phyloP scores from a whole-genome alignment of 1,139 yeast genomes.

The Yamadazyma songkhlaensis region DNA sequence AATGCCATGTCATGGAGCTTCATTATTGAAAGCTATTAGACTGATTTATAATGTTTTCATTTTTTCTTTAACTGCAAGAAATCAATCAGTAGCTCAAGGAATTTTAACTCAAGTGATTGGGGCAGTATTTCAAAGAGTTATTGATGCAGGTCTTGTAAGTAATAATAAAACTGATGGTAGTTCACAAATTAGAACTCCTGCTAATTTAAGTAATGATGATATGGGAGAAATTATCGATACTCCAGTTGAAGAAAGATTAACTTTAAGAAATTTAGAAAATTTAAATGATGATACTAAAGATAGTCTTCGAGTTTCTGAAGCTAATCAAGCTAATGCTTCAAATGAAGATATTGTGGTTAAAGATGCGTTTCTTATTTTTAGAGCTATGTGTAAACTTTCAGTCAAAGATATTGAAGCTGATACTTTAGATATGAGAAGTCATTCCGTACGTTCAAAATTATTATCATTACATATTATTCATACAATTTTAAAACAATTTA shows the following conservation, averaged over 20 bases:
- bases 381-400: constrained; percentile 93
- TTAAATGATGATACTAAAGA: constrained; percentile 50
- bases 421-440: constrained; percentile 80
- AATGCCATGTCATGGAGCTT: constrained; percentile 88
- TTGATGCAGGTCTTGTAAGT: constrained; percentile 23
- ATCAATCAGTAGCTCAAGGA: constrained; percentile 95
- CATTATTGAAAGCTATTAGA: constrained; percentile 84
- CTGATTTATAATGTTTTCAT: constrained; percentile 92
- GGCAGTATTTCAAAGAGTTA: constrained; percentile 77
- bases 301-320: constrained; percentile 51
- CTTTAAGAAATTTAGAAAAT: constrained; percentile 57
- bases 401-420: constrained; percentile 76
- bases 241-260: constrained; percentile 35
- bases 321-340: constrained; percentile 38
- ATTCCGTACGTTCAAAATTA: constrained; percentile 86
- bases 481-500: constrained; percentile 80
- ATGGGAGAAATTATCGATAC: constrained; percentile 14
- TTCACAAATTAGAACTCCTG: constrained; percentile 17
- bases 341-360: constrained; percentile 72
- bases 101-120: constrained; percentile 88
- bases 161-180: constrained; percentile 19
- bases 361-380: constrained; percentile 88
- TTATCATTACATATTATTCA: constrained; percentile 86
- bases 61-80: constrained; percentile 73
- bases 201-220: constrained; percentile 19